These are phyloP conservation scores for Starmerella tilneyi DNA, from an alignment of 805 yeast species.

Conservation along the genomic window DNA sequence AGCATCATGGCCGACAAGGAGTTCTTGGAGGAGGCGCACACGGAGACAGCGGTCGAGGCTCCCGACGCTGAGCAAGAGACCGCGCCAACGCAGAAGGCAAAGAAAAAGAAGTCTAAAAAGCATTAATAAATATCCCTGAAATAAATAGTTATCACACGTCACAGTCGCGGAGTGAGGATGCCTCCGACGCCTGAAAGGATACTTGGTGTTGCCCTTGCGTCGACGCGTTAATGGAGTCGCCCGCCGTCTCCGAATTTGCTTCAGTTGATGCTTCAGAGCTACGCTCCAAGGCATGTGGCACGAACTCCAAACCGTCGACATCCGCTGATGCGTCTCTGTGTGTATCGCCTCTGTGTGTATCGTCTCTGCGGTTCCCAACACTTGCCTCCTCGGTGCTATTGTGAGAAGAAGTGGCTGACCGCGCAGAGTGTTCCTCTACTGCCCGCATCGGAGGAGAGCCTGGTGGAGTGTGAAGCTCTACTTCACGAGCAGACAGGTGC, in stretches of 20 bases:
- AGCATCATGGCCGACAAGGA: conserved; percentile 27
- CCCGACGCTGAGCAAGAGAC: not conserved
- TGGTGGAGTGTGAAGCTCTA: conserved; percentile 16
- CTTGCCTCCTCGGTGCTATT: not conserved
- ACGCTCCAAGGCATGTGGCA: too few species aligned
- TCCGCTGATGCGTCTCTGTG: too few species aligned
- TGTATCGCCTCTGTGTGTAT: too few species aligned
- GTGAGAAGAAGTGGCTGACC: too few species aligned
- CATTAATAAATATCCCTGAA: conserved; percentile 8
- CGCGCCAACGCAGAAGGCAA: conserved; percentile 9
- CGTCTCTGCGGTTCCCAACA: not conserved
- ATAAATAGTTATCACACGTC: not conserved
- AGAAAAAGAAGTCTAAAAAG: conserved; percentile 25
- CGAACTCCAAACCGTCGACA: too few species aligned
- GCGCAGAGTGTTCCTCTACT: too few species aligned
- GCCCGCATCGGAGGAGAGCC: conserved; percentile 16
- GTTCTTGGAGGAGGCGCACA: conserved; percentile 20
- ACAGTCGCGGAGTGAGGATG: not conserved
- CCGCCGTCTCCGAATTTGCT: too few species aligned
- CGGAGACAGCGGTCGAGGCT: conserved; percentile 7
- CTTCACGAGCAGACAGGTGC: conserved; percentile 3
- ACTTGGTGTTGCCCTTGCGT: too few species aligned
- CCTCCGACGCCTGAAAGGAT: too few species aligned
- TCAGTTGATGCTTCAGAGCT: too few species aligned
- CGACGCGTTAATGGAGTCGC: too few species aligned